Conservation (phyloP, 139 green algal species). For the Zygnema circumcarinatum region DNA sequence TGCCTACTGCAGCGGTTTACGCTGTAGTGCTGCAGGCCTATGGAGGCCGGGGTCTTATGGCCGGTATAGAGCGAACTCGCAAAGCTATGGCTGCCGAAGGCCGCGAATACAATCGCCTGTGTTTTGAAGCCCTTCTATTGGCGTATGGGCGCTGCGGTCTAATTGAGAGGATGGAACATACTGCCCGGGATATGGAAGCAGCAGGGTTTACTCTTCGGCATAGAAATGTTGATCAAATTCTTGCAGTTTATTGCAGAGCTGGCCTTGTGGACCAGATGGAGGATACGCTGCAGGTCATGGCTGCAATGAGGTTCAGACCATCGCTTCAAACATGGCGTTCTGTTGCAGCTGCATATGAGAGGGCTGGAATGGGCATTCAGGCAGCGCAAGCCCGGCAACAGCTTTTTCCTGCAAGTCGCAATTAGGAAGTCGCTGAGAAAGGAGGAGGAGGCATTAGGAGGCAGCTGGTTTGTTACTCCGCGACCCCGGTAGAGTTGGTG, state of each 20-base stretch:
- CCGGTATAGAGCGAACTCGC: neutral
- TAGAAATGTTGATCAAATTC: neutral
- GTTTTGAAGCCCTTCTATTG: conserved; percentile 1
- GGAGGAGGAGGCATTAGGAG: no score
- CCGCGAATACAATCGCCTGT: neutral
- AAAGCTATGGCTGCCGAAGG: neutral
- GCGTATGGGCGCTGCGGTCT: neutral
- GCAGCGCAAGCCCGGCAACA: neutral
- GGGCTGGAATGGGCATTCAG: neutral
- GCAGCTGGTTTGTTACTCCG: no score
- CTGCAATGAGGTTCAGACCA: neutral
- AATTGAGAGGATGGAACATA: neutral
- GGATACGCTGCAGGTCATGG: neutral
- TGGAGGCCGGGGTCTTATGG: neutral
- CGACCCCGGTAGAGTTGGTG: no score
- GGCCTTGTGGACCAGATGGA: neutral
- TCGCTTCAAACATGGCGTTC: neutral
- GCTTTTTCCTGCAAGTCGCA: no score
- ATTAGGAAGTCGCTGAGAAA: no score
- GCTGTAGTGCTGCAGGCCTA: neutral
- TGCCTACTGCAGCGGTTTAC: neutral
- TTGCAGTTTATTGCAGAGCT: neutral
- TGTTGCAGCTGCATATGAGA: neutral
- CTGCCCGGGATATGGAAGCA: neutral
- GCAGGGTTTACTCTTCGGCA: neutral